Base-by-base conservation (phyloP, 345 rosid species). In the Heritiera fomes region DNA sequence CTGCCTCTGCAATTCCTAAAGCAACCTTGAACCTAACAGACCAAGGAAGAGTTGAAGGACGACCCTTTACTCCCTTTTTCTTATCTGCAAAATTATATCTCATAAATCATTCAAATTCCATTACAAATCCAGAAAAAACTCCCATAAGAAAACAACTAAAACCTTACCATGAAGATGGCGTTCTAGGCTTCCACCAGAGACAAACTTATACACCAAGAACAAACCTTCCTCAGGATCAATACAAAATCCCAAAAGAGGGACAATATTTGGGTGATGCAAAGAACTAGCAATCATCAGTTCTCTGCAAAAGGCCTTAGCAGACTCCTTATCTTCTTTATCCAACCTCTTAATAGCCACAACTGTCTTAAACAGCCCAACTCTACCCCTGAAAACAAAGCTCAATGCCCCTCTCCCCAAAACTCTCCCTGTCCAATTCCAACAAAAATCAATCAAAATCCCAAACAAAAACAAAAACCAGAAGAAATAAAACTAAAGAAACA, bases 281-380 rank as follows among this genome's bases (percentile, higher is more conserved):
- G 99, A 93, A 85, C 95, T 92, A 34, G 98, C 99, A 87, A 92
- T 95, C 98, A 93, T 95, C 88, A 95, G 73, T 82, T 95, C 99
- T 86, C 99, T 87, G 73, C 96, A 95, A 79, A 95, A 95, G 8
- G 98, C 93, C 84, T 95, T 95, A 3, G 99, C 81, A 63, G 94
- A 87, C 75, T 95, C 99, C 80, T 89, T 93, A 74, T 93, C 97
- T 79, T 93, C 93, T 80, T 86, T 95, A 68, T 93, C 98, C 78
- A 95, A 80, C 79, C 84, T 91, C 87, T 95, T 95, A 56, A 95
- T 88, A 46, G 99, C 97, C 75, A 95, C 89, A 3, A 84, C 75
- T 71, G 90, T 89, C 80, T 92, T 84, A 88, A 92, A 84, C 46
- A 95, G 10, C 76, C 98, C 98, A 75, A 93, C 86, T 91, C 85